A percentile compares a stretch with the other conserved stretches of the same genome.
Evolutionary conservation across 2,329 filamentous ascomycete species (phyloP).

Genomic region (Pleoardoris graminearum): DNA sequence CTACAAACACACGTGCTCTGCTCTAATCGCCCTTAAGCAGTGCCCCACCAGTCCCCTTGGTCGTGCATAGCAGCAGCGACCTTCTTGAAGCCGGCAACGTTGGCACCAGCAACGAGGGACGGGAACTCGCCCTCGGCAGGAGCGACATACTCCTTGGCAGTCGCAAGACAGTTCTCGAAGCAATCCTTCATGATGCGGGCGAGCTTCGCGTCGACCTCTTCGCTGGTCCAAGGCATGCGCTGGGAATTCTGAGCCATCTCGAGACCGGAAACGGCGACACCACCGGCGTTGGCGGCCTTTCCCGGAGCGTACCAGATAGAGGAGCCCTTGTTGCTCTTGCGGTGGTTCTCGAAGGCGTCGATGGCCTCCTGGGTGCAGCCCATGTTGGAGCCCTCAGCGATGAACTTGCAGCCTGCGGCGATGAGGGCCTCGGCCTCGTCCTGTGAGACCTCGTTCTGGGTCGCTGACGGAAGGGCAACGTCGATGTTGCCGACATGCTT

Average conservation of each 20-base stretch:
- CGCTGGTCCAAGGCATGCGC: conserved; percentile 79
- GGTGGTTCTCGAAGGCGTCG: conserved; percentile 81
- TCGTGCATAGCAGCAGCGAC: conserved; percentile 92
- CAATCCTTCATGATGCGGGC: conserved; percentile 94
- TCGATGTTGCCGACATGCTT: conserved; percentile 86
- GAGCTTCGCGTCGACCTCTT: conserved; percentile 90
- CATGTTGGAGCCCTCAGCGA: conserved; percentile 99
- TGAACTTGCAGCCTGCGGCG: conserved; percentile 74
- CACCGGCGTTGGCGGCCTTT: conserved; percentile 96
- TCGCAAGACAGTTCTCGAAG: conserved; percentile 86
- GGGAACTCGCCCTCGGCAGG: conserved; percentile 81
- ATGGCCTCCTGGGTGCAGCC: conserved; percentile 96
- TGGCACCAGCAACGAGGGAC: conserved; percentile 87
- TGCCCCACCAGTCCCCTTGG: conserved; percentile 87
- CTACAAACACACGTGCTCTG: background rate
- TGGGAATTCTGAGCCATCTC: conserved; percentile 99
- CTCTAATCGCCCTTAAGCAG: background rate
- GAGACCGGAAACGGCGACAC: conserved; percentile 93
- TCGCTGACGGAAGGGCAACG: conserved; percentile 88
- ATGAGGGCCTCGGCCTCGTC: conserved; percentile 87
- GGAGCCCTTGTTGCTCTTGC: conserved; percentile 67
- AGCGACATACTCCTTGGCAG: conserved; percentile 84
- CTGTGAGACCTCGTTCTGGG: conserved; percentile 94
- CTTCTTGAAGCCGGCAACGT: conserved; percentile 98
- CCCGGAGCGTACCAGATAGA: conserved; percentile 94